phyloP scores from a whole-genome alignment of 257 asterid species.

The Dorcoceras hygrometricum region DNA sequence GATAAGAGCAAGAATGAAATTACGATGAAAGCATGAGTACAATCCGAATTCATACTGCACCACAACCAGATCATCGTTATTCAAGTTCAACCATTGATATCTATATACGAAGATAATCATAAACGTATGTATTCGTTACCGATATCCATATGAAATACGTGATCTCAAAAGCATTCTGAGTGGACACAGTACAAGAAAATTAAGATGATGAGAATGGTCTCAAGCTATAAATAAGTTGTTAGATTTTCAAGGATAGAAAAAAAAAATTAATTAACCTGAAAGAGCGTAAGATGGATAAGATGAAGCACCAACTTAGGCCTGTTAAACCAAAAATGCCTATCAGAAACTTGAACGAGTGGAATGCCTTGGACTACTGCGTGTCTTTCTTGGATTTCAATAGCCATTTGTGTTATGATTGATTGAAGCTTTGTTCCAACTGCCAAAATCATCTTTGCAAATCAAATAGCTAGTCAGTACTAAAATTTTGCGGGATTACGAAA shows the following conservation, averaged over 20 bases:
- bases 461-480: conserved; percentile 36
- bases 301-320: conserved; percentile 62
- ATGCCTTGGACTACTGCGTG: conserved; percentile 97
- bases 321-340: conserved; percentile 82
- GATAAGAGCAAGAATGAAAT: conserved; percentile 48
- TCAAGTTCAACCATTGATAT: not conserved
- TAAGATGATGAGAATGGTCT: conserved; percentile 11
- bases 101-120: not conserved
- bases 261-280: conserved; percentile 60
- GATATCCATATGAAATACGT: conserved; percentile 87
- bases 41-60: conserved; percentile 90
- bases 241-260: not conserved
- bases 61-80: conserved; percentile 1
- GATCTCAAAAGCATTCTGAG: conserved; percentile 93
- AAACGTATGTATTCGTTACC: conserved; percentile 34
- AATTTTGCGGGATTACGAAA: not conserved
- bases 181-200: not conserved
- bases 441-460: conserved; percentile 60
- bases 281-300: conserved; percentile 78
- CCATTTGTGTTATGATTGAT: conserved; percentile 86
- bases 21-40: conserved; percentile 76
- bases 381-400: conserved; percentile 85
- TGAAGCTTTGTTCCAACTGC: conserved; percentile 96
- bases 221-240: not conserved
- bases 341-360: conserved; percentile 93